Evolutionary conservation across 2,329 filamentous ascomycete genomes (phyloP), one percentile per base, ranked within the genome.

Genomic region (Exserohilum rostratum): DNA sequence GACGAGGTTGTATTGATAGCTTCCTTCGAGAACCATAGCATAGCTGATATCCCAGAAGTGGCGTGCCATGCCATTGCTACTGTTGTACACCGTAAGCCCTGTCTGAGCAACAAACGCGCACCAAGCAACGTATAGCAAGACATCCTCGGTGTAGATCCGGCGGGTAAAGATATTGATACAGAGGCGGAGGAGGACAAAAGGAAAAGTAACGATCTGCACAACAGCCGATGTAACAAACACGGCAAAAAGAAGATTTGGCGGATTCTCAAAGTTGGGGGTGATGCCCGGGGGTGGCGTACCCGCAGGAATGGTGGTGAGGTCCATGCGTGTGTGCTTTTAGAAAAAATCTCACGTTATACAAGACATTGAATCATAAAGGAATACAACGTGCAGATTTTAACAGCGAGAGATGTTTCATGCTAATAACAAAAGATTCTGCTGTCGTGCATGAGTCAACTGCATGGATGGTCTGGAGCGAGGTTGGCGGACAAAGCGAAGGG

Each of bases 121-220:
- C 49, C 53, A 61, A n/a, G 55, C 52, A 2, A 46, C 10, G 34
- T 57, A 61, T 37, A 45, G 47, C 27, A 50, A 49, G 11, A 39
- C 48, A 25, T 61, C 58, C 43, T 61, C 58, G 6, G 40, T 3
- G 3, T 40, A 22, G 34, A 53, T 15, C 10, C 25, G 42, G 11
- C 39, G 52, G 6, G 42, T 29, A 17, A 27, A 50, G 13, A 46
- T 15, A 17, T 49, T 49, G 25, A 31, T 12, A 12, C 33, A 49
- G 13, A 25, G 6, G 35, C 46, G 46, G 5, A 27, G 7, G 3
- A 40, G n/a, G 4, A 49, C 3, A 9, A 49, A 49, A 29, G 18
- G 12, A 5, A 49, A 20, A 5, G 37, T 42, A 15, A 42, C 6
- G 13, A 27, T 15, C 10, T 49, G 46, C 12, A 42, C 40, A 13